Percentiles rank a stretch among this genome's conserved stretches.
Evolutionary conservation across 352 stramenopile genomes (phyloP).

Genomic region (Pythium grandisporangium): DNA sequence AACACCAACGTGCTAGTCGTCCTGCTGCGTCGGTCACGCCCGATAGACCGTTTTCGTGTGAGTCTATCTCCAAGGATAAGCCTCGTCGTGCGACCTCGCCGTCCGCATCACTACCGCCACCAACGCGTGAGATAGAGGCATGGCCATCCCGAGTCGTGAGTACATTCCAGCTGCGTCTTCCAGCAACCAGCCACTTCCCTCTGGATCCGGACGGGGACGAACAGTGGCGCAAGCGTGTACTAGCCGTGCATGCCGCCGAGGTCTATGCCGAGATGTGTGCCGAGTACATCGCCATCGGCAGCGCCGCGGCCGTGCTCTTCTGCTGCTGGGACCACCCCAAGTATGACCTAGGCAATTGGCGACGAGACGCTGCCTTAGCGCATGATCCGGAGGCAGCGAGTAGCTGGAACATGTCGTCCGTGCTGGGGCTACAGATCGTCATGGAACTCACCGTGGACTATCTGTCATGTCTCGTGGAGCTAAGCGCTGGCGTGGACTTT

Average conservation of each 20-base stretch:
- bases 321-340: conserved; percentile 18
- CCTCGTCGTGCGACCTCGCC: not conserved
- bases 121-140: too few relatives aligned
- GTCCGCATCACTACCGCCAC: too few relatives aligned
- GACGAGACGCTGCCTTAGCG: too few relatives aligned
- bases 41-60: not conserved
- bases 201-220: not conserved
- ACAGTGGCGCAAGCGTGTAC: not conserved
- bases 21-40: conserved; percentile 2
- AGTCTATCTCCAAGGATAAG: not conserved
- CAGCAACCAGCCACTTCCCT: not conserved
- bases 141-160: too few relatives aligned
- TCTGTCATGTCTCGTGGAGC: not conserved
- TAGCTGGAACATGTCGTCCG: not conserved
- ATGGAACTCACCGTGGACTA: not conserved
- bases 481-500: not conserved
- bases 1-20: conserved; percentile 12
- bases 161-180: too few relatives aligned
- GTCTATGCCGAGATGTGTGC: conserved; percentile 19
- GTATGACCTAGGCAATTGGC: too few relatives aligned
- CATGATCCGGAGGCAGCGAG: not conserved
- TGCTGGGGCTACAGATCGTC: not conserved
- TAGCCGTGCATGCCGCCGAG: not conserved
- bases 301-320: conserved; percentile 18
- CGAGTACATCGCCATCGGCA: conserved; percentile 33